Evolutionary conservation across 805 yeast species (phyloP), one percentile per base, ranked within the genome.

Genomic region (Cyberlindnera petersonii): DNA sequence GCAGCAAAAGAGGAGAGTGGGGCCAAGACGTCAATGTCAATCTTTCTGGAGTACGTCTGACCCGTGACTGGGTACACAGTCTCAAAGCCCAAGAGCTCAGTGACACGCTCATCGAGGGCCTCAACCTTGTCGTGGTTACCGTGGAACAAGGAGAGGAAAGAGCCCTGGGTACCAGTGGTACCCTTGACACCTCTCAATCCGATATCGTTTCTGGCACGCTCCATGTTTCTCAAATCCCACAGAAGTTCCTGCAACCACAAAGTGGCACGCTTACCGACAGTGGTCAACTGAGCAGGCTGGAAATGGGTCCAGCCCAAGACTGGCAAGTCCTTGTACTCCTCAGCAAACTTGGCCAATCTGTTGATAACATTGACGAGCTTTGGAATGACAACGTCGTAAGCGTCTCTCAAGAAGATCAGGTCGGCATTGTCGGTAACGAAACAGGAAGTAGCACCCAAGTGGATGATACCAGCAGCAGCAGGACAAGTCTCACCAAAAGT

Each of bases 261-360:
- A 31, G 97, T 88, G 40, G 95, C 94, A 69, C 98, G 83, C 74
- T 93, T 93, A 64, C 98, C 98, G 48, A 93, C 95, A 24, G 98
- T 93, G 52, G 98, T 91, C 63, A 93, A 78, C 71, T 93, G 98
- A 38, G 98, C 98, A 13, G 98, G 98, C 72, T 93, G 98, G 79
- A 93, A 93, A 67, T 93, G 98, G 42, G 98, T 93, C 98, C 98
- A 93, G 24, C 98, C 98, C 50, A 93, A 75, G 31, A 89, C 96
- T 26, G 98, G 98, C 66, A 89, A 66, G 64, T 93, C 98, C 70
- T 93, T 93, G 74, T 91, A 78, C 64, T 85, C 79, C 48, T 87
- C 61, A 32, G 98, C 98, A 64, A 93, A 93, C 61, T 84, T 70
- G 44, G 87, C 66, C 61, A 93, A 72, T 65, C 96, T 78, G 72